Evolutionary conservation across 495 filamentous ascomycete species (phyloP).

Genomic region (Hypomontagnella monticulosa): DNA sequence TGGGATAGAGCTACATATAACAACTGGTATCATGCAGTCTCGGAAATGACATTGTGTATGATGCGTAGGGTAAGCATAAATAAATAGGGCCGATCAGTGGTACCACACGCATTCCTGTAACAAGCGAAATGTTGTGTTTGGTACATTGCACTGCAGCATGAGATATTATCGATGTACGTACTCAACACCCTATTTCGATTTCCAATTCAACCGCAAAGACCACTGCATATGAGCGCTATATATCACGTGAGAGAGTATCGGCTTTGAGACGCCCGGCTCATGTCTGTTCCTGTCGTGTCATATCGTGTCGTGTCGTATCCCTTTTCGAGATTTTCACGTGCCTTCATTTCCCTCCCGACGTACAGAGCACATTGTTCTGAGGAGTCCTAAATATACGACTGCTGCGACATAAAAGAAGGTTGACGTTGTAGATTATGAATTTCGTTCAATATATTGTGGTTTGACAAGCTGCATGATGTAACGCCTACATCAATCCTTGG

Average conservation of each 20-base stretch:
- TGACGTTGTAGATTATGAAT: not conserved
- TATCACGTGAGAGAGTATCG: conserved; percentile 14
- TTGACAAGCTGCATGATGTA: conserved; percentile 41
- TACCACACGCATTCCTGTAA: conserved; percentile 14
- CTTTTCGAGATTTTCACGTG: too few species aligned
- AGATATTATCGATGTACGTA: not conserved
- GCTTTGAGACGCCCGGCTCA: conserved; percentile 14
- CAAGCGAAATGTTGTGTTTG: conserved; percentile 2
- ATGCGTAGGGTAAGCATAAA: conserved; percentile 41
- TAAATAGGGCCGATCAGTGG: conserved; percentile 43
- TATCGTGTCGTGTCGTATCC: conserved; percentile 4
- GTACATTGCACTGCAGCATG: not conserved
- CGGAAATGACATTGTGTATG: conserved; percentile 39
- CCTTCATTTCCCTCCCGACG: too few species aligned
- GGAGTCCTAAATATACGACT: too few species aligned
- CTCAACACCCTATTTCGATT: not conserved
- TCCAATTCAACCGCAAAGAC: conserved; percentile 26
- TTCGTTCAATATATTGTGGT: conserved; percentile 5
- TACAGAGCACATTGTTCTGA: too few species aligned
- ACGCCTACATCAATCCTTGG: conserved; percentile 48
- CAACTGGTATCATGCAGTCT: conserved; percentile 31
- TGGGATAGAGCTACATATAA: conserved; percentile 16
- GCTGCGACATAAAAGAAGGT: too few species aligned
- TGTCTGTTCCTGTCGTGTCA: not conserved
- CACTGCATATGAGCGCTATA: conserved; percentile 7